Conservation (phyloP, 768 basidiomycete species). For the Exidia glandulosa region DNA sequence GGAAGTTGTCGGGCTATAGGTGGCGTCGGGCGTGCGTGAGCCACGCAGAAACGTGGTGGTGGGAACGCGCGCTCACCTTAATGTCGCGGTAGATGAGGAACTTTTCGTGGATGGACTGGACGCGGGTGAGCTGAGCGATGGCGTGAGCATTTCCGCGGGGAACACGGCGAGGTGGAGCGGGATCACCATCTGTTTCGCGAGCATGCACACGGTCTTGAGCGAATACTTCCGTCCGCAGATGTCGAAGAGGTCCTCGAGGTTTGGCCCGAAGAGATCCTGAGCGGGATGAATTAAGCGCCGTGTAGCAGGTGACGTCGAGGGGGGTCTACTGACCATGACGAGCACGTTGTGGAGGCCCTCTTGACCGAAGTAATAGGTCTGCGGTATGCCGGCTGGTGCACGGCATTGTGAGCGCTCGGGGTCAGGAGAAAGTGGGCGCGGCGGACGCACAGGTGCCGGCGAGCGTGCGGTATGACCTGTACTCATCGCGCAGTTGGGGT, state of each 20-base stretch:
- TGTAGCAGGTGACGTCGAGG: constrained; percentile 49
- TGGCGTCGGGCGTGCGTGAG: not conserved
- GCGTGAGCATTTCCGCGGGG: constrained; percentile 1
- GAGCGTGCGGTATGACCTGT: constrained; percentile 91
- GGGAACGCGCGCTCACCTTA: constrained; percentile 32
- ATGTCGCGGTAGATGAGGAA: constrained; percentile 98
- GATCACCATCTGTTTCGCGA: constrained; percentile 93
- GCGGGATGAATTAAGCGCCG: not conserved
- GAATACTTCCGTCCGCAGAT: constrained; percentile 98
- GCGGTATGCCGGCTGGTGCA: constrained; percentile 78
- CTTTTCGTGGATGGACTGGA: constrained; percentile 97
- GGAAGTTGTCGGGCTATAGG: constrained; percentile 94
- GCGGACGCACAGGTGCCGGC: constrained; percentile 67
- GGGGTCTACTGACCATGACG: constrained; percentile 18
- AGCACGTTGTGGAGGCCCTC: constrained; percentile 91
- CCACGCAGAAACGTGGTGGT: not conserved
- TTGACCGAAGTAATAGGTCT: constrained; percentile 98
- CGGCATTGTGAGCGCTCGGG: not conserved
- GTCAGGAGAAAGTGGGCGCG: not conserved
- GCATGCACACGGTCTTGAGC: constrained; percentile 98
- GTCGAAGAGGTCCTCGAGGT: constrained; percentile 95
- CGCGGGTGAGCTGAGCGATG: constrained; percentile 68
- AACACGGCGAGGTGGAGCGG: not conserved
- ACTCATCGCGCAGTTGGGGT: constrained; percentile 94
- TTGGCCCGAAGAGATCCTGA: constrained; percentile 84